Evolutionary conservation across 1,284 basidiomycete species (phyloP).

Genomic region (Heterobasidion occidentale): DNA sequence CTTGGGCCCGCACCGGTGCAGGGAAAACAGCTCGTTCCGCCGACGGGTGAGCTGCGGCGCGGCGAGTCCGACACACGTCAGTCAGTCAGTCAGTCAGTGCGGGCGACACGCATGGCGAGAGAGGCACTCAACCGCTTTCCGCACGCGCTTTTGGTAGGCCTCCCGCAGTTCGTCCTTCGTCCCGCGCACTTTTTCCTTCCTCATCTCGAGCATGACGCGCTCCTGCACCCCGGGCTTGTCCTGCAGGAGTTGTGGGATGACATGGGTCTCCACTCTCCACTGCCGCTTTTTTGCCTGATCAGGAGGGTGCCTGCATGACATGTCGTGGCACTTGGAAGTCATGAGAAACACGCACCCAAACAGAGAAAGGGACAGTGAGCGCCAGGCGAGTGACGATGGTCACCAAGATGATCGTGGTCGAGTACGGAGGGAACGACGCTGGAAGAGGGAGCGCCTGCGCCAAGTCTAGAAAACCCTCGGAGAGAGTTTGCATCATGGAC

Average conservation of each 20-base stretch:
- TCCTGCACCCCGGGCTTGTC: slow-evolving; percentile 46
- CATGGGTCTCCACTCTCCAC: slow-evolving; percentile 57
- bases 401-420: slow-evolving; percentile 70
- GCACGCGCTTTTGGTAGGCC: slow-evolving; percentile 38
- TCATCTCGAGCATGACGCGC: slow-evolving; percentile 52
- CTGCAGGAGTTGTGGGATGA: slow-evolving; percentile 56
- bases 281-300: slow-evolving; percentile 55
- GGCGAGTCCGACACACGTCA: background rate
- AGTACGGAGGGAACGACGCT: slow-evolving; percentile 57
- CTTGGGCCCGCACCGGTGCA: slow-evolving; percentile 51
- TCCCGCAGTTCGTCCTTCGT: slow-evolving; percentile 45
- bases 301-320: slow-evolving; percentile 2
- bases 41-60: slow-evolving; percentile 40
- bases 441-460: slow-evolving; percentile 66
- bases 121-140: slow-evolving; percentile 10
- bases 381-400: slow-evolving; percentile 60
- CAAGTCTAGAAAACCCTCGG: slow-evolving; percentile 51
- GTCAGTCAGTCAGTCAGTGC: background rate
- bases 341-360: slow-evolving; percentile 58
- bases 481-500: slow-evolving; percentile 29
- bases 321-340: background rate
- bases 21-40: slow-evolving; percentile 49
- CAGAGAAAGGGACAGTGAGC: slow-evolving; percentile 65
- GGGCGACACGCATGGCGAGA: too few relatives aligned
- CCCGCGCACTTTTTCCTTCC: slow-evolving; percentile 40